Base-by-base conservation (phyloP, 345 rosid species). In the Abelmoschus esculentus region DNA sequence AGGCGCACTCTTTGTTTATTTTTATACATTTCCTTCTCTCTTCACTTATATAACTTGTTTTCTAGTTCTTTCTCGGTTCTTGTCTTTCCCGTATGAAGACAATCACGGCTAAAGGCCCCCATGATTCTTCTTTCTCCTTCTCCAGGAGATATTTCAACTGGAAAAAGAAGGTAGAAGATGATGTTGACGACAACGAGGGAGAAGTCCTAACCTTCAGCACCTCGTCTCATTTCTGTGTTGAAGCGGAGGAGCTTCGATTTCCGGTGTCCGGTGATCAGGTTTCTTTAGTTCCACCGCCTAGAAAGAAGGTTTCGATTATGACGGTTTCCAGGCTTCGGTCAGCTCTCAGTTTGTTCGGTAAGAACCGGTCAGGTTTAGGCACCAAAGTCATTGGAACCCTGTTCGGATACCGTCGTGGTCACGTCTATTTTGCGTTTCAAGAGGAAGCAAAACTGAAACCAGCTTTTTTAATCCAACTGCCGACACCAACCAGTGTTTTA, bases 141-240 rank as follows among this genome's bases (percentile, higher is more conserved):
- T 95, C 99, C 73, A 90, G 90, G 47, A 83, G 99, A 50, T 90
- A 84, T 81, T 84, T 91, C 86, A 83, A 78, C 81, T 91, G 92
- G 91, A 85, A 80, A 74, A 95, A 83, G 88, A 89, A 87, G 77
- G 73, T 83, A 26, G 81, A 76, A 54, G 85, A 84, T 49, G 84
- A 84, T 52, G 88, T 83, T 3, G 80, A 85, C 63, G 84, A 84
- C 12, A 53, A 17, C 22, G 81, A 78, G 53, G 86, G 81, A 18
- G 87, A 84, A 56, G 71, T 70, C 81, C 65, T 83, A 19, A 74
- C 85, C 65, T 75, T 72, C 75, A 73, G 65, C 70, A 72, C 81
- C 61, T 71, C 76, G 46, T 81, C 85, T 1, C 78, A 64, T 12
- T 78, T 66, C 70, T 38, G 14, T 12, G 79, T 77, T 26, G 83